Conservation (phyloP, 1,139 yeast species). For the Nakaseomyces uthaithaninus region DNA sequence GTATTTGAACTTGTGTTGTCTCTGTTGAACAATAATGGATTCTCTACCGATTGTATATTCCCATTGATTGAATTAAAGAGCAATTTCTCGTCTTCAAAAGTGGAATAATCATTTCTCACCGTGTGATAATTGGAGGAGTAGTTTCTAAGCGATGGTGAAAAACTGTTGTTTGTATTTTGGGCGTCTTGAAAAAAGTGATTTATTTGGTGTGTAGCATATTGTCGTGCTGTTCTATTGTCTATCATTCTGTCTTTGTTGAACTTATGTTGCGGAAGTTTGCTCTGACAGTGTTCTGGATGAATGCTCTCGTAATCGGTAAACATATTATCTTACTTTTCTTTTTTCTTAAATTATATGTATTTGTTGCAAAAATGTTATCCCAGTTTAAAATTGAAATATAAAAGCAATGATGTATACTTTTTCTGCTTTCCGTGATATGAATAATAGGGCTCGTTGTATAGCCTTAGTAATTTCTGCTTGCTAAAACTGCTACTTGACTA, state of each 20-base stretch:
- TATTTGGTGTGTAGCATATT: not conserved
- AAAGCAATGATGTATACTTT: too few species aligned
- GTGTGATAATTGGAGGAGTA: too few species aligned
- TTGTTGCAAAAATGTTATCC: too few species aligned
- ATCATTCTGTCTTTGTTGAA: not conserved
- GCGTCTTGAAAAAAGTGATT: not conserved
- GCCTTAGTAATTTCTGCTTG: too few species aligned
- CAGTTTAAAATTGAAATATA: too few species aligned
- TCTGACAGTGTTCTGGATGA: not conserved
- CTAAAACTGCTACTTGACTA: too few species aligned
- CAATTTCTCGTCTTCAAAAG: not conserved
- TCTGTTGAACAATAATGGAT: not conserved
- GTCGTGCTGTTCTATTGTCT: not conserved
- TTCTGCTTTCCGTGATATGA: too few species aligned
- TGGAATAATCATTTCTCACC: not conserved
- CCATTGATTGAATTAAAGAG: not conserved
- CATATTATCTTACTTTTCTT: not conserved
- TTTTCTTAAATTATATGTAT: too few species aligned
- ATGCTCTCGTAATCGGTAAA: not conserved
- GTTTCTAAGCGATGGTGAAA: not conserved
- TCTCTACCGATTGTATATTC: not conserved
- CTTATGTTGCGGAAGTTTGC: not conserved
- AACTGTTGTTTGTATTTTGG: not conserved
- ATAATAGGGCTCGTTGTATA: too few species aligned
- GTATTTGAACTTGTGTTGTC: not conserved